Conservation (phyloP, 306 rosid species). For the Prunus padus region DNA sequence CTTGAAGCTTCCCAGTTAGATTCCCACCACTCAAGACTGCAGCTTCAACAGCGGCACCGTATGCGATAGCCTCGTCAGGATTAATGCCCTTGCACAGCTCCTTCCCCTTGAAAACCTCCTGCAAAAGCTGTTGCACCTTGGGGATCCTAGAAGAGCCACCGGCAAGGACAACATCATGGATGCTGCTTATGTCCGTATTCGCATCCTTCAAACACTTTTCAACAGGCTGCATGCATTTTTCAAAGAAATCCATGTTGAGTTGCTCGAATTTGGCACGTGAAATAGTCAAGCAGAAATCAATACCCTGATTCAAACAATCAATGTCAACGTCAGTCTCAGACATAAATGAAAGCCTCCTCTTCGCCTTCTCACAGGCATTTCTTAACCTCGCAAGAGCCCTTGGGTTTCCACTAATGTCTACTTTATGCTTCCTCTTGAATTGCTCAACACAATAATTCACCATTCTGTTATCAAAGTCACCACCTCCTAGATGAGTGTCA, state of each 20-base stretch:
- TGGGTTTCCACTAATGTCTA: conserved; percentile 14
- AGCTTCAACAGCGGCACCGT: no score
- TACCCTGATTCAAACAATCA: conserved; percentile 11
- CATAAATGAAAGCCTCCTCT: conserved; percentile 15
- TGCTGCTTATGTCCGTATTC: no score
- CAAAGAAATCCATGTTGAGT: not conserved
- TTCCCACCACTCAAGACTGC: no score
- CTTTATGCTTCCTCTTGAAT: conserved; percentile 19
- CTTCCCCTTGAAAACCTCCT: no score
- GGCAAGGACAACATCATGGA: no score
- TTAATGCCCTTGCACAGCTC: no score
- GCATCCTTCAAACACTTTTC: not conserved
- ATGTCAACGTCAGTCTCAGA: conserved; percentile 12
- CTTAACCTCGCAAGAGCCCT: conserved; percentile 4
- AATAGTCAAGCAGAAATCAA: not conserved
- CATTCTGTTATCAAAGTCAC: conserved; percentile 22
- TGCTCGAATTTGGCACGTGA: conserved; percentile 10
- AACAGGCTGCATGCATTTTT: not conserved
- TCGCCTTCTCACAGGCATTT: no score
- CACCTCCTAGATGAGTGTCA: conserved; percentile 24
- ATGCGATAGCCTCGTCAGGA: no score
- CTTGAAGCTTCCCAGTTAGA: not conserved
- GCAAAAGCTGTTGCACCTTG: no score
- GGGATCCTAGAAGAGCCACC: no score
- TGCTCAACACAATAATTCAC: conserved; percentile 16